Evolutionary conservation across 495 filamentous ascomycete genomes (phyloP), one percentile per base, ranked within the genome.

Genomic region (Pyronema omphalodes): DNA sequence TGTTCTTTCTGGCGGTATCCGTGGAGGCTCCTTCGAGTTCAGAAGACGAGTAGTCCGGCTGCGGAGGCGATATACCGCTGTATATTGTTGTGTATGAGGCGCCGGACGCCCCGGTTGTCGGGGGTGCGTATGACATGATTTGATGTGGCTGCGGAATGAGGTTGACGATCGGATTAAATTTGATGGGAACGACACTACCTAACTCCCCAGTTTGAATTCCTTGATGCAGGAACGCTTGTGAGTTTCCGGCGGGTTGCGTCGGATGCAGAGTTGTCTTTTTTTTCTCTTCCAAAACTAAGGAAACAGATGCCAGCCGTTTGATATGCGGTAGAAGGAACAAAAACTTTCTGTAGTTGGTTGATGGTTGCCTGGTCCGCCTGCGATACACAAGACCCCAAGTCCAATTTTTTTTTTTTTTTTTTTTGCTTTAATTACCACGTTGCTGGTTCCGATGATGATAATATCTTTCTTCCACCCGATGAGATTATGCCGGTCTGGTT

Each of bases 11-110:
- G 9, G 17, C 14, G 35, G 60, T 57, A 7, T 50, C 9, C 37
- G 54, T 56, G 46, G 51, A 55, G 1, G 50, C 37, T n/a, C 52
- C 53, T n/a, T 55, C 29, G 23, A 49, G 19, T 40, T 51, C 50
- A 9, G 49, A 45, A 35, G 55, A 47, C 34, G 56, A 54, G 41
- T 54, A 54, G 41, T 41, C 52, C 9, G 39, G 29, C 19, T n/a
- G 29, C 17, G 12, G n/a, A 9, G 44, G 15, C 44, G 23, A 5
- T 29, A 29, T 3, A 9, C 44, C 23, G 44, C 44, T 23, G 44
- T 19, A 15, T n/a, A 23, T 50, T 23, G 47, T 36, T 50, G 47
- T 50, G 12, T 12, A 36, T 12, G 7, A 11, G 29, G 47, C 36
- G 47, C 47, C 47, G 18, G 47, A 12, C 34, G 34, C 36, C 9